phyloP scores from a whole-genome alignment of 495 filamentous ascomycete species.

The Zalerion maritima region DNA sequence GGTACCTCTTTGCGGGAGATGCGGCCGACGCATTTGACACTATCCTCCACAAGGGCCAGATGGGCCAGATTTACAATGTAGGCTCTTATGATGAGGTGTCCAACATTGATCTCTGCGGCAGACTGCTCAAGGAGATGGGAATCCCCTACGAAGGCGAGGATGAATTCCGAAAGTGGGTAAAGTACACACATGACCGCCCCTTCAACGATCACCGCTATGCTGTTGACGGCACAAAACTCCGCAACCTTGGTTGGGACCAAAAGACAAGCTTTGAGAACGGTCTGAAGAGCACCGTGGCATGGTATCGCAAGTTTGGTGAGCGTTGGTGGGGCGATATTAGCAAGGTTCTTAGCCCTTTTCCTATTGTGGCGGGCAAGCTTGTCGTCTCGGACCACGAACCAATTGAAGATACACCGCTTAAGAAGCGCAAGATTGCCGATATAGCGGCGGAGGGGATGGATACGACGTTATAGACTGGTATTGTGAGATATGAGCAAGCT shows the following conservation, averaged over 20 bases:
- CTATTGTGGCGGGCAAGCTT: constrained; percentile 34
- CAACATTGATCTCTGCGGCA: constrained; percentile 42
- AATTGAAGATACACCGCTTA: constrained; percentile 29
- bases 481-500: too few species aligned
- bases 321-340: constrained; percentile 64
- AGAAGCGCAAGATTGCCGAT: constrained; percentile 27
- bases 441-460: constrained; percentile 39
- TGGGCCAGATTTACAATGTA: constrained; percentile 62
- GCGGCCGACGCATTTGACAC: constrained; percentile 67
- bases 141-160: constrained; percentile 26
- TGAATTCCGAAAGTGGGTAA: constrained; percentile 38
- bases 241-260: constrained; percentile 51
- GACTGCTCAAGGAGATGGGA: constrained; percentile 39
- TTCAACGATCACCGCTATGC: constrained; percentile 62
- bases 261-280: constrained; percentile 46
- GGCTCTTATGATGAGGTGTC: constrained; percentile 52
- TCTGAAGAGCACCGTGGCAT: constrained; percentile 48
- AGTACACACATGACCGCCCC: constrained; percentile 52
- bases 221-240: constrained; percentile 50
- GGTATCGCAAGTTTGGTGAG: constrained; percentile 49
- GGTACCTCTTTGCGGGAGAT: constrained; percentile 58
- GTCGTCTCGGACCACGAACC: constrained; percentile 35
- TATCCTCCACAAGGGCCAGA: constrained; percentile 51
- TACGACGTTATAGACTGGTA: constrained; percentile 1
- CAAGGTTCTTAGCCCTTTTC: constrained; percentile 43